phyloP scores from a whole-genome alignment of 2,329 filamentous ascomycete species.

The Colletotrichum sp. region DNA sequence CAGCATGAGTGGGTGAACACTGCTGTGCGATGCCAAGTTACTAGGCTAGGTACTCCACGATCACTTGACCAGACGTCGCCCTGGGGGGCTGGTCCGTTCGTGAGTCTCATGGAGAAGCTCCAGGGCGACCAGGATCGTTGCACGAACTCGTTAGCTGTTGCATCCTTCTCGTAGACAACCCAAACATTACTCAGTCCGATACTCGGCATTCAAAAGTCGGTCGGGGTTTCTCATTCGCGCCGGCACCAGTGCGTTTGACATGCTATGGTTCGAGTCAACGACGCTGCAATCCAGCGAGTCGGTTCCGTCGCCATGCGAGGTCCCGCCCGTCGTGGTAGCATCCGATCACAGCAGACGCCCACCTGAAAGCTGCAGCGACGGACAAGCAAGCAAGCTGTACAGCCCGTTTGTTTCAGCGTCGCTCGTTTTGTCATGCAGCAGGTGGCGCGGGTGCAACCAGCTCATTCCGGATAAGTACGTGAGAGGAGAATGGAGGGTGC shows the following conservation, averaged over 20 bases:
- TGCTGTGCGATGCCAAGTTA: background rate
- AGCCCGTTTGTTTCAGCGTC: background rate
- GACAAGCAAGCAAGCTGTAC: background rate
- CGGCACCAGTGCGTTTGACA: background rate
- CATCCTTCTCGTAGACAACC: background rate
- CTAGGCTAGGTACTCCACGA: fast-evolving
- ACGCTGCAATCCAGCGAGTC: background rate
- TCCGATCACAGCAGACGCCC: background rate
- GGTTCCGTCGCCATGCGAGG: background rate
- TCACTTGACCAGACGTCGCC: background rate
- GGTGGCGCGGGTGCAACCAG: background rate
- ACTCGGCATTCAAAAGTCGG: background rate
- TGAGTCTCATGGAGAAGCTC: background rate
- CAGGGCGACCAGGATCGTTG: background rate
- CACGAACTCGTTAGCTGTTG: background rate
- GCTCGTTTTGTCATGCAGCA: background rate
- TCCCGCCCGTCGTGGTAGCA: background rate
- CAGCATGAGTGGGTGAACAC: fast-evolving
- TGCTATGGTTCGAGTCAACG: background rate
- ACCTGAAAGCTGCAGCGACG: background rate
- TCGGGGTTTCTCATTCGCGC: background rate
- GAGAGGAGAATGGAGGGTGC: background rate
- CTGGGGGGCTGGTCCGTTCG: fast-evolving
- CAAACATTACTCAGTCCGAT: background rate
- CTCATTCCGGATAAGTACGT: background rate